Base-by-base conservation (phyloP, 2,329 filamentous ascomycete genomes). In the Diplodia sapinea region DNA sequence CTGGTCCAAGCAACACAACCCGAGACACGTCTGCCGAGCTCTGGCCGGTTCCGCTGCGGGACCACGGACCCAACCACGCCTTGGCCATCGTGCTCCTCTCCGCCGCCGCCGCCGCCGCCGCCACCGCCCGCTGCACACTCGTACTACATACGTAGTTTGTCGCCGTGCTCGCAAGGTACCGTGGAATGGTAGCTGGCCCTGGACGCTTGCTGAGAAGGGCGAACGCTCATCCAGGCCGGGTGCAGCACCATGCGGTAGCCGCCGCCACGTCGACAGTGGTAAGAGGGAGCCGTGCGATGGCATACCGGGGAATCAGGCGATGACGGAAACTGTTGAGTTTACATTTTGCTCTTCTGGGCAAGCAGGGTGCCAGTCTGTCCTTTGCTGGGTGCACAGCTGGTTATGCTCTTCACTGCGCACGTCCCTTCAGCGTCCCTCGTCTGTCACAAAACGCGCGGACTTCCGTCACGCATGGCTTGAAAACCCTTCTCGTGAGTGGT, bases 351-450 rank as follows among this genome's bases (percentile, higher is more conserved):
- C 26, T 54, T 67, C 49, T 62, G 4, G 65, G 65, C 29, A 67
- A 67, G 38, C 54, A 23, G 47, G 20, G 33, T 62, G 65, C 65
- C 47, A 52, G 43, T 67, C 49, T 52, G 47, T 51, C 64, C 55
- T 57, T 20, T 56, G 13, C 49, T 20, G 20, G 50, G 55, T 62
- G 65, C 65, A 51, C 47, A 43, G 38, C 63, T 29, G 17, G 47
- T 67, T 67, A 62, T 67, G 65, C 65, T 65, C 49, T 65, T 36
- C 62, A 65, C 62, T 15, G 55, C 55, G 38, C 65, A 62, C 65
- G 65, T 20, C 11, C 59, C 64, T 12, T n/a, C 33, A 33, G 6
- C 38, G 38, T 17, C 63, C 38, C 63, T 49, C 11, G 12, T 36
- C 33, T 57, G 56, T 62, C 65, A 67, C 49, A 54, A 67, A 61